A percentile compares a stretch with the other conserved stretches of the same genome.
These are phyloP conservation scores for Lichtheimia ramosa DNA, from an alignment of 371 early-diverging fungal species.

Conservation along the genomic window DNA sequence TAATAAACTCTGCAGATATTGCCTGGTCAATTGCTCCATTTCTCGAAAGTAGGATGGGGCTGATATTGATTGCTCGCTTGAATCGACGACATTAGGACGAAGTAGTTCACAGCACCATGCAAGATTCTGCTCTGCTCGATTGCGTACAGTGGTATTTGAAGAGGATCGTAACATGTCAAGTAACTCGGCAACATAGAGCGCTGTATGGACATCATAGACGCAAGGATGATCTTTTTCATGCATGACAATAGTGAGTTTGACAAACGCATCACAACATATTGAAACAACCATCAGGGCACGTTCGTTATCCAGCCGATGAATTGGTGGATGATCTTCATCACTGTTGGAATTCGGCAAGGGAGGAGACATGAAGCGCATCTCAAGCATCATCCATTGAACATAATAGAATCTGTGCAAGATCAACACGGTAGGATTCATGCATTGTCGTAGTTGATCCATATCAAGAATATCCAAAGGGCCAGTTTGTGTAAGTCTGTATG, in stretches of 20 bases:
- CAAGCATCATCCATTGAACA: not conserved
- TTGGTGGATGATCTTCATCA: not conserved
- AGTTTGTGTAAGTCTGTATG: not conserved
- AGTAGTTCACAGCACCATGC: no score
- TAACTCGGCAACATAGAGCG: not conserved
- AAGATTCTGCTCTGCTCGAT: not conserved
- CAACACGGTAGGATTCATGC: not conserved
- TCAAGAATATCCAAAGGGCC: not conserved
- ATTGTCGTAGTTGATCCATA: not conserved
- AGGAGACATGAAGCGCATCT: not conserved
- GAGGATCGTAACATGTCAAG: not conserved
- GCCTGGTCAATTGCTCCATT: no score
- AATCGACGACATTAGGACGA: no score
- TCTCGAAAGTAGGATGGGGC: no score
- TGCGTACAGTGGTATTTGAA: not conserved
- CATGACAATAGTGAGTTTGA: not conserved
- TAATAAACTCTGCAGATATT: no score
- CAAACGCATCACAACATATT: not conserved
- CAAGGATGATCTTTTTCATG: not conserved
- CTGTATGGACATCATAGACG: not conserved
- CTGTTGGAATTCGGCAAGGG: not conserved
- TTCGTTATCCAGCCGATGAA: not conserved
- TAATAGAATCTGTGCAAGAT: not conserved
- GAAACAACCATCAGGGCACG: not conserved
- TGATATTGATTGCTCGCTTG: no score